Conservation (phyloP, 139 green algal genomes). For the Astrephomene gubernaculifera region DNA sequence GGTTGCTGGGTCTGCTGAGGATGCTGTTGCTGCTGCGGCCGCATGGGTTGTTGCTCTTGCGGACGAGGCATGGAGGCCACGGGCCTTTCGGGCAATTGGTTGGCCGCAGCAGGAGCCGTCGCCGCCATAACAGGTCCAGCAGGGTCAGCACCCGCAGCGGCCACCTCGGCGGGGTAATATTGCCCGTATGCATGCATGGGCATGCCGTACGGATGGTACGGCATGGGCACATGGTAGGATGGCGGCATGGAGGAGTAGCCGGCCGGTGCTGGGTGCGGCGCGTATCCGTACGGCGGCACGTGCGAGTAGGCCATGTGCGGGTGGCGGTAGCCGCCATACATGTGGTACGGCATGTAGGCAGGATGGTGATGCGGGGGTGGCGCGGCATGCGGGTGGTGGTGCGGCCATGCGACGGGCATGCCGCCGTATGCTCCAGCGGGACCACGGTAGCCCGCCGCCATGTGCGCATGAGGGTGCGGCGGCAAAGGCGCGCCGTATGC, state of each 20-base stretch:
- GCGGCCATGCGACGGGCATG: background rate
- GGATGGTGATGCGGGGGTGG: background rate
- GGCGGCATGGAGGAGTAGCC: background rate
- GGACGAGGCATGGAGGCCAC: too few species aligned
- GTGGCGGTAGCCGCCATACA: constrained; percentile 18
- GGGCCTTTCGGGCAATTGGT: too few species aligned
- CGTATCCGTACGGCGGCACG: background rate
- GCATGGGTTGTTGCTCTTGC: background rate
- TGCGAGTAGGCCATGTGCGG: background rate
- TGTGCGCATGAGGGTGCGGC: background rate
- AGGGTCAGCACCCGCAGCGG: background rate
- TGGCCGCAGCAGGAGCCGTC: too few species aligned
- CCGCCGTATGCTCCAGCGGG: background rate
- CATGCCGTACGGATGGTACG: background rate
- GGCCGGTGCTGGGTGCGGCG: background rate
- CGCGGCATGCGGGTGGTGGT: background rate
- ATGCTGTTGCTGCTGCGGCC: background rate
- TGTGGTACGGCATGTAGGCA: background rate
- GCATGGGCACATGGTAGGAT: background rate
- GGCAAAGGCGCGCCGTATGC: background rate
- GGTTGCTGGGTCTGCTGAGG: background rate
- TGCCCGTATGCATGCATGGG: background rate
- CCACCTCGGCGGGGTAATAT: background rate
- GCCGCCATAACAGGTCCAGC: too few species aligned
- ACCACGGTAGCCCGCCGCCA: constrained; percentile 1